phyloP scores from a whole-genome alignment of 495 filamentous ascomycete species.

The Evansstolkia leycettana region DNA sequence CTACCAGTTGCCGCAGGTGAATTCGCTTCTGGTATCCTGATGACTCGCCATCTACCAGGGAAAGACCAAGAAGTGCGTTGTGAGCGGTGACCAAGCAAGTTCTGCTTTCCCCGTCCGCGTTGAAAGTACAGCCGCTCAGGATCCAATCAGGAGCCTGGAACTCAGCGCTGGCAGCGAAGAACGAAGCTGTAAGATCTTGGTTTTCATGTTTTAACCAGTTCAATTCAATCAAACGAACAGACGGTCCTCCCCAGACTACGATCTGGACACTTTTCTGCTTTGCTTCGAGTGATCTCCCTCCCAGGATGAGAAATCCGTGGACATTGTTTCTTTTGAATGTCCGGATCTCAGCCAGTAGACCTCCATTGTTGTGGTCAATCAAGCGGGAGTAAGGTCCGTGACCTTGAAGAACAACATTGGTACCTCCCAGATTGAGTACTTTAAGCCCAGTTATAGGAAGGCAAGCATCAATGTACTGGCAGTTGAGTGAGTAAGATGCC shows the following conservation, averaged over 20 bases:
- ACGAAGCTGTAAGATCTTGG: slow-evolving; percentile 2
- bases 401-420: slow-evolving; percentile 22
- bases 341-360: slow-evolving; percentile 15
- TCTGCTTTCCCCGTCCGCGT: slow-evolving; percentile 4
- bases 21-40: slow-evolving; percentile 15
- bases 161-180: slow-evolving; percentile 21
- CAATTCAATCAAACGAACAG: slow-evolving; percentile 48
- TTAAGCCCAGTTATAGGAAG: slow-evolving; percentile 32
- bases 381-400: slow-evolving; percentile 28
- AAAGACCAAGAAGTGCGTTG: slow-evolving; percentile 52
- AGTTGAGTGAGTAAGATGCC: slow-evolving; percentile 8
- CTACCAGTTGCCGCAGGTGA: slow-evolving; percentile 32
- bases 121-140: slow-evolving; percentile 47
- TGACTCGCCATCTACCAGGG: slow-evolving; percentile 7
- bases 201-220: slow-evolving; percentile 8
- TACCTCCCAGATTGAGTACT: slow-evolving; percentile 14
- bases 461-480: slow-evolving; percentile 33
- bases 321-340: slow-evolving; percentile 30
- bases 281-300: slow-evolving; percentile 6
- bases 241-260: slow-evolving; percentile 63
- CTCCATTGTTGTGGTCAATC: slow-evolving; percentile 23
- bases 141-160: slow-evolving; percentile 65
- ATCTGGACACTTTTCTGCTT: slow-evolving; percentile 29
- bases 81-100: slow-evolving; percentile 65
- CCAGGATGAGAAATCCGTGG: slow-evolving; percentile 26